Evolutionary conservation across 2,329 filamentous ascomycete species (phyloP), one percentile per base, ranked within the genome.

Genomic region (Talaromyces albobiverticillius): DNA sequence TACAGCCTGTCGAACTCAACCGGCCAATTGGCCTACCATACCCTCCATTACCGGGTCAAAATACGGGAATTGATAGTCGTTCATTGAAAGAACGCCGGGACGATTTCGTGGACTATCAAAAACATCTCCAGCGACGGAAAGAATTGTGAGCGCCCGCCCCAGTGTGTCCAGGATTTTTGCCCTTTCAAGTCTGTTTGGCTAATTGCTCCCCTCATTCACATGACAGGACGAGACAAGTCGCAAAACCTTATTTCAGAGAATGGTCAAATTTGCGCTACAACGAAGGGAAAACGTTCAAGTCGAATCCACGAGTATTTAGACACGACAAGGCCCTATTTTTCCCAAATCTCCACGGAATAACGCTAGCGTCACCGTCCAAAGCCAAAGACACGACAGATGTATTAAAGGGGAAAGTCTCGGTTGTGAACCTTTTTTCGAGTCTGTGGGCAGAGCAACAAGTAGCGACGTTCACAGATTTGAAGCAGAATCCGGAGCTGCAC

Each of bases 161-260:
- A 13, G 20, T 38, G 2, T 34, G n/a, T n/a, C n/a, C n/a, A n/a
- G n/a, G n/a, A n/a, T n/a, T 26, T 11, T 7, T 14, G 5, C n/a
- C 14, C 8, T 42, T 13, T 42, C 16, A 20, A 10, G 3, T 42
- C 22, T 42, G 36, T 14, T 43, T 11, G 29, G 25, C 49, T 52
- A 36, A 43, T 22, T 16, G 14, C 18, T n/a, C 20, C 7, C 11
- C 11, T 50, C 20, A 10, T 22, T 22, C 29, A 5, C 2, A 34
- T 22, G 20, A 63, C 61, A 90, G 87, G 51, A 89, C 89, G 42
- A 81, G 83, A 61, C 85, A 90, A 69, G 86, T 95, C 66, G 79
- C 86, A 18, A 89, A 89, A 55, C 92, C 93, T 2, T 99, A 99
- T 74, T 99, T 96, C 76, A 88, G 91, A 70, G 93, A 99, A 79